Base-by-base conservation (phyloP, 2,329 filamentous ascomycete genomes). In the Aspergillus pseudoviridinutans region DNA sequence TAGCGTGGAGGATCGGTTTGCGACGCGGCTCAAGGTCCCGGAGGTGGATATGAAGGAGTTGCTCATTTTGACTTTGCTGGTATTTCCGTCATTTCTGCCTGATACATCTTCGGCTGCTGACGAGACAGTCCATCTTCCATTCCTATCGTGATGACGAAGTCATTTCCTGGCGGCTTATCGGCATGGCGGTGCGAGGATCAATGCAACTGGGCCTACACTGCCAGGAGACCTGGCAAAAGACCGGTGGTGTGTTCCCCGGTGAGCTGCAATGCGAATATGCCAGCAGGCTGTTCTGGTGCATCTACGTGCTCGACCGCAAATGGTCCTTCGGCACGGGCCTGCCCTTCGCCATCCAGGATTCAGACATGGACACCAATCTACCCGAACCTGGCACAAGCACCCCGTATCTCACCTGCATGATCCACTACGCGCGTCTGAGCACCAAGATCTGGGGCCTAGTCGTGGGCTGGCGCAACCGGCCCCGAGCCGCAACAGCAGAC, bases 281-380 rank as follows among this genome's bases (percentile, higher is more conserved):
- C 3, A 72, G 66, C 47, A 59, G 71, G 27, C 55, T 82, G 0
- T 82, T 82, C 58, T 83, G 80, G 79, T 79, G 75, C 29, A 78
- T 81, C 20, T 82, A 82, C 54, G 76, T 80, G 0, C 73, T 83
- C 0, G 80, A 82, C 51, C 76, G 79, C 0, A 76, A 80, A 24
- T 83, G 79, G 78, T 81, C 79, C 9, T 80, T 82, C 35, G 80
- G 80, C 1, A 82, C 79, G 0, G 79, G 80, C 12, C 63, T 82
- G 22, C 79, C 80, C 0, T 82, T 81, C 61, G 76, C 76, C 0
- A 71, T 82, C 4, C 71, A 79, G 10, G 79, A 82, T 54, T 73
- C 75, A 0, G 80, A 82, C 51, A 78, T 82, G 58, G 80, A 82
- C 51, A 77, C 79, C 0, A 74, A 77, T 41, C 61, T 82, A 1